phyloP scores from a whole-genome alignment of 2,329 filamentous ascomycete species.

The Penicillium paneum region DNA sequence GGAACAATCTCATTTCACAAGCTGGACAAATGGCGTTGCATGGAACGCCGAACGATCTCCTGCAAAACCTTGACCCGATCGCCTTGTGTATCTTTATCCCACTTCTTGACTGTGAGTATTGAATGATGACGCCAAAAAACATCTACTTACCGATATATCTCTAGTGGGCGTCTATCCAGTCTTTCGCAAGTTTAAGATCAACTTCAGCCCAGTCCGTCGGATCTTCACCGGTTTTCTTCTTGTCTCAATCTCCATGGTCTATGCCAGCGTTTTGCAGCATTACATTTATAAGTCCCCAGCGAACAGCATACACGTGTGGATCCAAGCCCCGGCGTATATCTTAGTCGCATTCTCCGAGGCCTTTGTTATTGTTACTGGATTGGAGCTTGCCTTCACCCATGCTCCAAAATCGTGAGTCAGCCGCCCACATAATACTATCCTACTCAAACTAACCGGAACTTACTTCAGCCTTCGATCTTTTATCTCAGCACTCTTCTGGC shows the following conservation, averaged over 20 bases:
- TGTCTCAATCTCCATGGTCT: conserved; percentile 54
- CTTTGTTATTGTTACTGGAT: conserved; percentile 37
- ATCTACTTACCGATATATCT: neutral
- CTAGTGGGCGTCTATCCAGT: conserved; percentile 56
- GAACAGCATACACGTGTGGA: conserved; percentile 26
- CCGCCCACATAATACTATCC: neutral
- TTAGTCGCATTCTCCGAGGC: conserved; percentile 45
- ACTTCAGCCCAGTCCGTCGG: conserved; percentile 24
- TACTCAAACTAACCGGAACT: neutral
- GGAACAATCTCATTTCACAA: conserved; percentile 27
- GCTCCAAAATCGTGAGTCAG: conserved; percentile 10
- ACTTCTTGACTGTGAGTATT: conserved; percentile 53
- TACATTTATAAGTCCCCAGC: conserved; percentile 8
- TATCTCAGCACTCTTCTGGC: conserved; percentile 19
- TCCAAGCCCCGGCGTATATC: conserved; percentile 29
- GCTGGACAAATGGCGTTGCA: conserved; percentile 53
- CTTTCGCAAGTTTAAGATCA: conserved; percentile 64
- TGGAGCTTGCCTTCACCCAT: conserved; percentile 15
- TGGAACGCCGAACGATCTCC: conserved; percentile 67
- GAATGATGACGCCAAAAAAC: too few species aligned
- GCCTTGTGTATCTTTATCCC: conserved; percentile 68
- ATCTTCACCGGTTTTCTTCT: conserved; percentile 56
- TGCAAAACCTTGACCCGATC: conserved; percentile 68
- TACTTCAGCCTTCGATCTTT: conserved; percentile 12
- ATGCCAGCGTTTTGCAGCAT: conserved; percentile 48